Conservation (phyloP, 805 yeast species). For the Groenewaldozyma salmanticensis region DNA sequence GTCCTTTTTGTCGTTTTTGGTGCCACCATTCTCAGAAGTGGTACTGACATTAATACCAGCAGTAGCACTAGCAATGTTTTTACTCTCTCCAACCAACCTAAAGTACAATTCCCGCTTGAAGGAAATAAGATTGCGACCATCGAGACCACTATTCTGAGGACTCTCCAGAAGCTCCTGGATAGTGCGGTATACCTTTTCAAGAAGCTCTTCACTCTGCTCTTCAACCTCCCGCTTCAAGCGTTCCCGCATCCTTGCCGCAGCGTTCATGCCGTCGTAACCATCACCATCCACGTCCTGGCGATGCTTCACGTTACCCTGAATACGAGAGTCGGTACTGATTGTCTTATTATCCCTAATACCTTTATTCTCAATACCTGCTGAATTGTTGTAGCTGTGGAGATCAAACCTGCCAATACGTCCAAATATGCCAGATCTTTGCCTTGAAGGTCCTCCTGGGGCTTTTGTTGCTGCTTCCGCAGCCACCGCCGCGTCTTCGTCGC, state of each 20-base stretch:
- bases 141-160: constrained; percentile 23
- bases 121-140: constrained; percentile 19
- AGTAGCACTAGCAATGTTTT: not conserved
- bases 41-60: constrained; percentile 1
- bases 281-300: constrained; percentile 64
- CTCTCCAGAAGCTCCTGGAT: constrained; percentile 35
- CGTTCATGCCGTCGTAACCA: constrained; percentile 57
- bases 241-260: constrained; percentile 15
- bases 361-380: constrained; percentile 79
- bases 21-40: constrained; percentile 4
- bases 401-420: constrained; percentile 15
- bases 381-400: constrained; percentile 57
- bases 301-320: constrained; percentile 58
- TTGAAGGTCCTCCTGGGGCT: too few species aligned
- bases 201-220: not conserved
- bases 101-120: constrained; percentile 22
- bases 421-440: not conserved
- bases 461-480: not conserved
- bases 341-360: constrained; percentile 81
- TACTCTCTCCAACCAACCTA: not conserved
- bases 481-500: not conserved
- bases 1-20: not conserved
- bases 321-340: constrained; percentile 72
- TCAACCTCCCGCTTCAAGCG: constrained; percentile 3
- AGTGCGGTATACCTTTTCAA: not conserved